These are phyloP conservation scores for Fusarium sp. DNA, from an alignment of 2,329 filamentous ascomycete genomes.

Conservation along the genomic window DNA sequence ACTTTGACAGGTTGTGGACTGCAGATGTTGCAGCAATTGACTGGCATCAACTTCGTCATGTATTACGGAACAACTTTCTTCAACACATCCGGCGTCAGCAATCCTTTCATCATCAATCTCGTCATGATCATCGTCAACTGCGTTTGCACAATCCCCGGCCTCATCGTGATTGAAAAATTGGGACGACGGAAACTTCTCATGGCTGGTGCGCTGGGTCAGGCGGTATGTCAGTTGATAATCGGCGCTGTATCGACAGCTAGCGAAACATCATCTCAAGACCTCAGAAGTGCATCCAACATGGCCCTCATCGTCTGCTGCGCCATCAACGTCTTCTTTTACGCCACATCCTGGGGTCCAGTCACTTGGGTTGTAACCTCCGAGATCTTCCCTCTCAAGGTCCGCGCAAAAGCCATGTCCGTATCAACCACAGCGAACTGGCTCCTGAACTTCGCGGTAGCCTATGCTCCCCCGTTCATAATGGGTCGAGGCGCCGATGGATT, in stretches of 20 bases:
- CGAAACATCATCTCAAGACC: conserved; percentile 39
- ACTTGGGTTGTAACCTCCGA: conserved; percentile 80
- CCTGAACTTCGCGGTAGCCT: conserved; percentile 83
- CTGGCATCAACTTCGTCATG: conserved; percentile 80
- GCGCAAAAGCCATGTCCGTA: conserved; percentile 79
- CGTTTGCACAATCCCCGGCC: conserved; percentile 78
- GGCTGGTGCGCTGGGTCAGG: conserved; percentile 80
- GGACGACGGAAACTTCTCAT: conserved; percentile 80
- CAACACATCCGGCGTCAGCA: conserved; percentile 66
- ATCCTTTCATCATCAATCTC: conserved; percentile 76
- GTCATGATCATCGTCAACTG: conserved; percentile 84
- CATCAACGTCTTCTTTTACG: conserved; percentile 83
- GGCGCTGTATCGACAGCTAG: conserved; percentile 68
- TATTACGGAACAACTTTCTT: conserved; percentile 82
- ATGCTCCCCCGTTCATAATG: conserved; percentile 82
- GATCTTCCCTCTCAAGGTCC: conserved; percentile 75
- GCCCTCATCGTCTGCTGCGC: conserved; percentile 72
- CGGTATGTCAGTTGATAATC: conserved; percentile 71
- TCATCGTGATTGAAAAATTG: conserved; percentile 79
- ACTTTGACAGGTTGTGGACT: conserved; percentile 77
- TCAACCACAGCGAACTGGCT: conserved; percentile 83
- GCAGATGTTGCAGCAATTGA: conserved; percentile 83
- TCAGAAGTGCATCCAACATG: conserved; percentile 61
- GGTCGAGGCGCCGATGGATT: conserved; percentile 76
- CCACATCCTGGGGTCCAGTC: conserved; percentile 80